Conservation (phyloP, 768 basidiomycete species). For the Sutorius australiensis region DNA sequence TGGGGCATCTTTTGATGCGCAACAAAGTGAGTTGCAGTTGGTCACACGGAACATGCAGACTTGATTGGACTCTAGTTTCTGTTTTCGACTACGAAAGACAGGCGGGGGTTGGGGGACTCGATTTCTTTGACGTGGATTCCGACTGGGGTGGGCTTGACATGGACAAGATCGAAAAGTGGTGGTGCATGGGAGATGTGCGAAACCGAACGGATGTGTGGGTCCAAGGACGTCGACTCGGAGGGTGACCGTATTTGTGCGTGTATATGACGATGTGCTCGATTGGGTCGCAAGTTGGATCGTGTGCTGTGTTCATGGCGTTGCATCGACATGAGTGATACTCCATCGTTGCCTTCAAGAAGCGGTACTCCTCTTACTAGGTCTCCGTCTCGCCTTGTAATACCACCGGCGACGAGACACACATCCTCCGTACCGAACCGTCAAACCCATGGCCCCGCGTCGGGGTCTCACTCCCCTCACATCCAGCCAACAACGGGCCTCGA, state of each 20-base stretch:
- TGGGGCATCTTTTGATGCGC: slow-evolving; percentile 71
- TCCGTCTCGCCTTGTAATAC: slow-evolving; percentile 52
- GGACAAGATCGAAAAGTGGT: slow-evolving; percentile 84
- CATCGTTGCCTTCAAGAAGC: slow-evolving; percentile 34
- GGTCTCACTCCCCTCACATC: slow-evolving; percentile 21
- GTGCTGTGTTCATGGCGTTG: slow-evolving; percentile 6
- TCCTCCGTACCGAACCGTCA: slow-evolving; percentile 57
- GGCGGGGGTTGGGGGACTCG: slow-evolving; percentile 58
- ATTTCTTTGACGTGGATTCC: slow-evolving; percentile 54
- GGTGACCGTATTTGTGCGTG: slow-evolving; percentile 15
- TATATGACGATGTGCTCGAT: slow-evolving; percentile 7
- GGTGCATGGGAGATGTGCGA: slow-evolving; percentile 71
- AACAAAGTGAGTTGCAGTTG: slow-evolving; percentile 53
- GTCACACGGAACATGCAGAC: too few species aligned
- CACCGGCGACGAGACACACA: slow-evolving; percentile 47
- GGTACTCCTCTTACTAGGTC: slow-evolving; percentile 37
- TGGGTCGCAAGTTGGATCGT: not conserved
- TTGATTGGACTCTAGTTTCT: slow-evolving; percentile 34
- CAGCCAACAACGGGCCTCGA: slow-evolving; percentile 41
- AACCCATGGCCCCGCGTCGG: slow-evolving; percentile 41
- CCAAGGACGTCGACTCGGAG: slow-evolving; percentile 46
- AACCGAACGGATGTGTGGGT: slow-evolving; percentile 62
- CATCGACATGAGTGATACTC: slow-evolving; percentile 25
- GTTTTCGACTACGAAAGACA: slow-evolving; percentile 41
- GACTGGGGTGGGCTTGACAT: slow-evolving; percentile 27